Conservation (phyloP, 139 green algal species). For the Trebouxia sp. region DNA sequence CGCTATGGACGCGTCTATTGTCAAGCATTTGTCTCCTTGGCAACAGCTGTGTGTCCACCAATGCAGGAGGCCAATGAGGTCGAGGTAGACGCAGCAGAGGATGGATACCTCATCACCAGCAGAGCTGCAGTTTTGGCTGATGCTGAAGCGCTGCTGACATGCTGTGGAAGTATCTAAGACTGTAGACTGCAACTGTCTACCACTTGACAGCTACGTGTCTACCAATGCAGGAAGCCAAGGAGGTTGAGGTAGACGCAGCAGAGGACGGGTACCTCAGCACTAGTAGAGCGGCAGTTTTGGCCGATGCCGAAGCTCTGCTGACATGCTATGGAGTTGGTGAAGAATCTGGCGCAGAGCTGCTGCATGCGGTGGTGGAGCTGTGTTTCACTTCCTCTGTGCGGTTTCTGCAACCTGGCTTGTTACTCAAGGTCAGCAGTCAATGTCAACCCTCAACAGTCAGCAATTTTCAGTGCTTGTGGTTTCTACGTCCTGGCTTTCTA, state of each 20-base stretch:
- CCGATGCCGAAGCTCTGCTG: conserved; percentile 74
- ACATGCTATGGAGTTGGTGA: conserved; percentile 67
- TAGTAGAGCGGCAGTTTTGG: conserved; percentile 58
- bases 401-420: conserved; percentile 82
- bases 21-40: too few species aligned
- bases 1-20: too few species aligned
- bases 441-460: neutral
- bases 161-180: too few species aligned
- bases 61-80: conserved; percentile 16
- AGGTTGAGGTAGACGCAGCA: neutral
- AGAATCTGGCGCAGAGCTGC: conserved; percentile 45
- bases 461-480: too few species aligned
- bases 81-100: neutral
- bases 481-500: too few species aligned
- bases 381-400: conserved; percentile 71
- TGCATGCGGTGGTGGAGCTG: conserved; percentile 78
- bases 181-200: too few species aligned
- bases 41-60: neutral
- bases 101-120: conserved; percentile 21
- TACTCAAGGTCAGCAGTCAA: conserved; percentile 60
- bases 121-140: conserved; percentile 69
- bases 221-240: conserved; percentile 1
- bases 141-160: conserved; percentile 66
- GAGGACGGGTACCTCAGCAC: conserved; percentile 20
- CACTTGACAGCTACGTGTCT: too few species aligned